phyloP scores from a whole-genome alignment of 441 rosid genomes.

The Cnidoscolus chayamansa region DNA sequence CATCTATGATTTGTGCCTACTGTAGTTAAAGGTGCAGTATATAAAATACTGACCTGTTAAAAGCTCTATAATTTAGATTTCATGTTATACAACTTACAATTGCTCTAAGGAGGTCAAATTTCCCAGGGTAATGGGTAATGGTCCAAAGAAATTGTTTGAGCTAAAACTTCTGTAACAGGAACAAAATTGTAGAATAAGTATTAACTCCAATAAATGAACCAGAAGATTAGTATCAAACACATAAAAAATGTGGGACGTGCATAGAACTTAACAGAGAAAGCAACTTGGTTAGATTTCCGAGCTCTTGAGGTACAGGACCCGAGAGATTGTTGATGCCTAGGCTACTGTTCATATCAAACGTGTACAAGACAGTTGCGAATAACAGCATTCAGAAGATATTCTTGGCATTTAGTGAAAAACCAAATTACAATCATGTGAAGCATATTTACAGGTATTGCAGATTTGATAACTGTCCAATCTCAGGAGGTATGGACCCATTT shows the following conservation, averaged over 20 bases:
- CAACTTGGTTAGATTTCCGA: slow-evolving; percentile 52
- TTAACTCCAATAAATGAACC: not conserved
- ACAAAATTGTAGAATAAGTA: slow-evolving; percentile 1
- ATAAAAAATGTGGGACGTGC: slow-evolving; percentile 2
- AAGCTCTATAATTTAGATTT: slow-evolving; percentile 1
- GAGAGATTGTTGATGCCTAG: slow-evolving; percentile 57
- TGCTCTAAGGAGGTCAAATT: slow-evolving; percentile 43
- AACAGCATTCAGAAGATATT: not conserved
- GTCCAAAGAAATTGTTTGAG: slow-evolving; percentile 51
- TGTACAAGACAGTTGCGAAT: slow-evolving; percentile 14
- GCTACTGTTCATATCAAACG: slow-evolving; percentile 41
- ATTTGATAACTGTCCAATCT: slow-evolving; percentile 42
- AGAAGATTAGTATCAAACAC: not conserved
- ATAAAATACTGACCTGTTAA: not conserved
- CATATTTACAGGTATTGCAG: slow-evolving; percentile 53
- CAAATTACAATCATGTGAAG: not conserved
- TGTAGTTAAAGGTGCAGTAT: not conserved
- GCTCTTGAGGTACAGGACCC: slow-evolving; percentile 45
- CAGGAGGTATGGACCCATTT: slow-evolving; percentile 44
- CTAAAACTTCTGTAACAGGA: slow-evolving; percentile 44
- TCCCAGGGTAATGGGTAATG: slow-evolving; percentile 45
- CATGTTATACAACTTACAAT: slow-evolving; percentile 36
- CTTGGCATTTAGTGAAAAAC: not conserved
- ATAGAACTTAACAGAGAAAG: slow-evolving; percentile 42
- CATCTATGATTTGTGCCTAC: not conserved